Conservation (phyloP, 805 yeast genomes). For the Teunomyces barrocoloradensis region DNA sequence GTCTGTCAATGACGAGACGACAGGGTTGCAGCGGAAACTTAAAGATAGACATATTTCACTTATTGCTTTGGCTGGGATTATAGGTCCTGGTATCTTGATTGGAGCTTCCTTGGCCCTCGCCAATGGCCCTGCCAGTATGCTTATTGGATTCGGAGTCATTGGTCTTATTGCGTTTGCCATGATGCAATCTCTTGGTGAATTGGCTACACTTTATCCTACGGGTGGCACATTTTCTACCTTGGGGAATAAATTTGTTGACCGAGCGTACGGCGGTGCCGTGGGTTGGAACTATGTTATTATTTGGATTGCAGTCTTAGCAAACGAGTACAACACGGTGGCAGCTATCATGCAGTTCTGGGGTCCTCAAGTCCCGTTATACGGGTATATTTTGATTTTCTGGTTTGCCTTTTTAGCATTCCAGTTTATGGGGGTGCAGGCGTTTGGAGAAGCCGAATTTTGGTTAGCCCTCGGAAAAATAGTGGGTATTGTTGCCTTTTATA, state of each 20-base stretch:
- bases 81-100: constrained; percentile 59
- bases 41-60: constrained; percentile 51
- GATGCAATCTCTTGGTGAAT: constrained; percentile 57
- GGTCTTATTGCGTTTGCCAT: constrained; percentile 53
- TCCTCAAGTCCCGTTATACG: constrained; percentile 52
- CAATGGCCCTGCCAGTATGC: constrained; percentile 52
- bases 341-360: constrained; percentile 51
- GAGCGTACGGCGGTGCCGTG: constrained; percentile 56
- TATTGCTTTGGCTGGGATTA: constrained; percentile 55
- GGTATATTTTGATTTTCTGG: constrained; percentile 55
- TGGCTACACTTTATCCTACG: constrained; percentile 52
- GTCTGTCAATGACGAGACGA: constrained; percentile 5
- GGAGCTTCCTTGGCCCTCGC: constrained; percentile 52
- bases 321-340: constrained; percentile 54
- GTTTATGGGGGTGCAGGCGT: constrained; percentile 48
- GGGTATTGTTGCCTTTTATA: constrained; percentile 48
- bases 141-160: constrained; percentile 51
- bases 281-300: constrained; percentile 53
- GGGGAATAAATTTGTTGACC: constrained; percentile 50
- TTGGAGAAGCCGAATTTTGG: constrained; percentile 58
- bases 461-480: constrained; percentile 48
- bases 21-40: constrained; percentile 19
- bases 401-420: constrained; percentile 49
- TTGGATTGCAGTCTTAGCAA: constrained; percentile 55
- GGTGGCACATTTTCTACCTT: constrained; percentile 51